Evolutionary conservation across 1,139 yeast species (phyloP).

Genomic region (Candida glucosophila): DNA sequence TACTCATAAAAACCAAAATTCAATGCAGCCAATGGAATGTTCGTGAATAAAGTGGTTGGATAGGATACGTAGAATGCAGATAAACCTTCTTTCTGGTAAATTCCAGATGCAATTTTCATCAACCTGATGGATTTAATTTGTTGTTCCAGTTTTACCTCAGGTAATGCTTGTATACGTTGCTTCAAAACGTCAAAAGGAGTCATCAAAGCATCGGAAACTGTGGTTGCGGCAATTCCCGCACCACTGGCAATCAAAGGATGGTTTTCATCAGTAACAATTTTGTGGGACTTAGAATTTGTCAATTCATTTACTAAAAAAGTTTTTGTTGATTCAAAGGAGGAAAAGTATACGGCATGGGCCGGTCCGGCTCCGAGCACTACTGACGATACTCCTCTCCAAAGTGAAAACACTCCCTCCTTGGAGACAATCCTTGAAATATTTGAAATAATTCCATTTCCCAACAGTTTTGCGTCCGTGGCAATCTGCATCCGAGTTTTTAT

Average conservation of each 20-base stretch:
- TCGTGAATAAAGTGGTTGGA: slow-evolving; percentile 90
- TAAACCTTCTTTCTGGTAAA: slow-evolving; percentile 71
- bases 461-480: slow-evolving; percentile 30
- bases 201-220: slow-evolving; percentile 91
- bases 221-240: slow-evolving; percentile 93
- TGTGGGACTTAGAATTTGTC: slow-evolving; percentile 23
- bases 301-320: slow-evolving; percentile 40
- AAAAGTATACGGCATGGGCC: slow-evolving; percentile 95
- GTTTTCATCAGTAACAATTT: slow-evolving; percentile 51
- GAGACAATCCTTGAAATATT: slow-evolving; percentile 71
- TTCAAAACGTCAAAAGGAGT: slow-evolving; percentile 95
- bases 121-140: slow-evolving; percentile 15
- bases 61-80: slow-evolving; percentile 84
- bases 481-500: slow-evolving; percentile 95
- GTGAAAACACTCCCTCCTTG: slow-evolving; percentile 81
- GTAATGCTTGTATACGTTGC: slow-evolving; percentile 49
- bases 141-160: slow-evolving; percentile 1
- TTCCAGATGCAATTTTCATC: slow-evolving; percentile 31
- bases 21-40: slow-evolving; percentile 91
- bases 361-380: slow-evolving; percentile 99
- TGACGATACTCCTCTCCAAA: slow-evolving; percentile 93
- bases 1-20: slow-evolving; percentile 93
- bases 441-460: slow-evolving; percentile 36
- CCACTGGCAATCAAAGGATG: slow-evolving; percentile 77
- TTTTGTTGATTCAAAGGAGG: slow-evolving; percentile 88